Percentiles rank a stretch among this genome's conserved stretches.
These are phyloP conservation scores for Dovyalis caffra DNA, from an alignment of 345 rosid genomes.

Conservation along the genomic window DNA sequence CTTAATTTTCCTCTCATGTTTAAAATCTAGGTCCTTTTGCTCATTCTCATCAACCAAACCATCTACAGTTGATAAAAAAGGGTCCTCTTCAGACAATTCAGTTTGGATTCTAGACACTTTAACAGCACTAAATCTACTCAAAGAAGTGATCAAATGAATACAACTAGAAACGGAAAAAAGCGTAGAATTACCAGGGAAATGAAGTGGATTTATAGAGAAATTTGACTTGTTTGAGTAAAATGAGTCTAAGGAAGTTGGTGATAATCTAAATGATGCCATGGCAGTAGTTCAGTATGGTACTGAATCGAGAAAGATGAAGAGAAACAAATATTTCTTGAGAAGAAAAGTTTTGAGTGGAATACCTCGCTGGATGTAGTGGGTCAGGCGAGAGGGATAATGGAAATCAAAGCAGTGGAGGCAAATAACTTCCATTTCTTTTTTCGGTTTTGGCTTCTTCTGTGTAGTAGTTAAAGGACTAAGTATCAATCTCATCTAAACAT, in stretches of 20 bases:
- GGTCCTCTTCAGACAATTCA: constrained; percentile 29
- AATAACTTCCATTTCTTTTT: background rate
- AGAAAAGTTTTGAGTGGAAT: background rate
- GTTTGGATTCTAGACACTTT: constrained; percentile 41
- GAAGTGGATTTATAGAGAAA: constrained; percentile 40
- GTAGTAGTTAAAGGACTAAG: background rate
- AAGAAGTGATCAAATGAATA: constrained; percentile 29
- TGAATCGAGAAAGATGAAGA: background rate
- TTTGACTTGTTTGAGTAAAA: constrained; percentile 53
- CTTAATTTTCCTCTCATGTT: constrained; percentile 15
- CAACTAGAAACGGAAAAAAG: constrained; percentile 35
- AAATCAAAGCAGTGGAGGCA: constrained; percentile 15
- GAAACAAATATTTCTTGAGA: background rate
- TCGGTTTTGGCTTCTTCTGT: background rate
- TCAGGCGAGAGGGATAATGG: background rate
- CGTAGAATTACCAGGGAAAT: constrained; percentile 37
- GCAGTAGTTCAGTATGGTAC: background rate
- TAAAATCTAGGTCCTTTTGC: constrained; percentile 25
- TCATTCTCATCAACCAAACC: constrained; percentile 22
- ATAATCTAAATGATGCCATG: constrained; percentile 57
- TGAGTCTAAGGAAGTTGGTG: constrained; percentile 44
- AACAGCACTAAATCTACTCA: constrained; percentile 35
- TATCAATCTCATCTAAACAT: background rate
- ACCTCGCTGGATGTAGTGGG: background rate
- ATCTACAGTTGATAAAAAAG: constrained; percentile 14